Percentiles rank a stretch among this genome's conserved stretches.
Conservation (phyloP, 192 early-diverging fungal genomes). For the Fimicolochytrium jonesii region DNA sequence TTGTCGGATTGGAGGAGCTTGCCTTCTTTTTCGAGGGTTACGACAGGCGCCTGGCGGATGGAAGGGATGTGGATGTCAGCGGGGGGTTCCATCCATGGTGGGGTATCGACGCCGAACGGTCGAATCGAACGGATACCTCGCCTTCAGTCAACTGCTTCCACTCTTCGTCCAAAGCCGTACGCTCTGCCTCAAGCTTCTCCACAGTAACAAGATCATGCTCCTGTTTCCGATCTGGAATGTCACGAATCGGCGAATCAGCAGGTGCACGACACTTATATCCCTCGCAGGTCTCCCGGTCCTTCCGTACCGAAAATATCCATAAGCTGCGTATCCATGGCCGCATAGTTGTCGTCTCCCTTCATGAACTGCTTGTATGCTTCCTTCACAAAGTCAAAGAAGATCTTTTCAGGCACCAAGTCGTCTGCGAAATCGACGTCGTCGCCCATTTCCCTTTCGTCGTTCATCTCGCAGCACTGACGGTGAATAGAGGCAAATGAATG, state of each 20-base stretch:
- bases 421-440: slow-evolving; percentile 1
- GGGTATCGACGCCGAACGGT: no score
- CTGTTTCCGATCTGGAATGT: slow-evolving; percentile 56
- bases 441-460: slow-evolving; percentile 15
- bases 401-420: slow-evolving; percentile 45
- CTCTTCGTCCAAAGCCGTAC: slow-evolving; percentile 47
- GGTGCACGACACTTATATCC: no score
- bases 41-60: slow-evolving; percentile 56
- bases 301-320: slow-evolving; percentile 50
- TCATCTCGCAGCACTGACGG: slow-evolving; percentile 51
- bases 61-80: no score
- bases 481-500: background rate
- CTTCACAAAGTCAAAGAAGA: slow-evolving; percentile 68
- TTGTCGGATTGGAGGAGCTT: slow-evolving; percentile 52
- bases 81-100: no score
- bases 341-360: slow-evolving; percentile 60
- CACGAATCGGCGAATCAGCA: no score
- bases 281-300: background rate
- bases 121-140: slow-evolving; percentile 13
- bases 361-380: slow-evolving; percentile 64
- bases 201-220: slow-evolving; percentile 43
- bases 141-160: slow-evolving; percentile 23
- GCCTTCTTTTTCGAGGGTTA: slow-evolving; percentile 49
- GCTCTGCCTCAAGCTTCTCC: slow-evolving; percentile 41
- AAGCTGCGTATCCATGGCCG: slow-evolving; percentile 52